These are phyloP conservation scores for Odontarrhena argentea DNA, from an alignment of 345 rosid genomes.

Conservation along the genomic window DNA sequence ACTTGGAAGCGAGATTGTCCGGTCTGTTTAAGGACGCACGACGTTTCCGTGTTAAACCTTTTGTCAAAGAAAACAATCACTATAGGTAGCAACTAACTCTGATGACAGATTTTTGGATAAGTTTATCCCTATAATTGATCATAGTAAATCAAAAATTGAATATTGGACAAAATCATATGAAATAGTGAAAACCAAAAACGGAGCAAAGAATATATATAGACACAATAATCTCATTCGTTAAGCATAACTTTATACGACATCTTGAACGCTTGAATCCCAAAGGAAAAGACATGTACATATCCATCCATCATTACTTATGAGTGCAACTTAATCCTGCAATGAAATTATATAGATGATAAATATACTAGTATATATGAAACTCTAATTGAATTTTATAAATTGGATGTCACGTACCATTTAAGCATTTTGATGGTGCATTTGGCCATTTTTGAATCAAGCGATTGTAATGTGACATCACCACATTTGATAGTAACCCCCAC, in stretches of 20 bases:
- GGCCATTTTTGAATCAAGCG: constrained; percentile 54
- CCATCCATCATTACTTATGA: constrained; percentile 23
- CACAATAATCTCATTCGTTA: background rate
- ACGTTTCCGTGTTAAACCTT: too few relatives aligned
- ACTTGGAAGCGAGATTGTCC: too few relatives aligned
- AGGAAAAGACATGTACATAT: background rate
- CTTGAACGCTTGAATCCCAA: background rate
- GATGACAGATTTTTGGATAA: too few relatives aligned
- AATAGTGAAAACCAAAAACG: background rate
- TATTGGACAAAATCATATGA: background rate
- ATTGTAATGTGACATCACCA: constrained; percentile 50
- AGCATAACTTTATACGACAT: background rate
- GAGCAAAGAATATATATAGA: background rate
- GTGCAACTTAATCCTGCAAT: constrained; percentile 37
- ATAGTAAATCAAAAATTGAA: background rate
- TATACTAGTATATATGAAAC: background rate
- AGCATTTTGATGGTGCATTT: constrained; percentile 57
- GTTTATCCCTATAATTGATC: too few relatives aligned
- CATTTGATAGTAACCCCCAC: constrained; percentile 53
- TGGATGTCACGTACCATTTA: constrained; percentile 53
- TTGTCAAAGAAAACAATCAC: too few relatives aligned
- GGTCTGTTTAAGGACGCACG: too few relatives aligned
- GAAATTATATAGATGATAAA: background rate
- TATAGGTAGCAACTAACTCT: too few relatives aligned
- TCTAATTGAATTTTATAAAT: background rate